Percentiles rank a stretch among this genome's conserved stretches.
Evolutionary conservation across 1,139 yeast genomes (phyloP).

Genomic region (Geotrichum phurueaensis): DNA sequence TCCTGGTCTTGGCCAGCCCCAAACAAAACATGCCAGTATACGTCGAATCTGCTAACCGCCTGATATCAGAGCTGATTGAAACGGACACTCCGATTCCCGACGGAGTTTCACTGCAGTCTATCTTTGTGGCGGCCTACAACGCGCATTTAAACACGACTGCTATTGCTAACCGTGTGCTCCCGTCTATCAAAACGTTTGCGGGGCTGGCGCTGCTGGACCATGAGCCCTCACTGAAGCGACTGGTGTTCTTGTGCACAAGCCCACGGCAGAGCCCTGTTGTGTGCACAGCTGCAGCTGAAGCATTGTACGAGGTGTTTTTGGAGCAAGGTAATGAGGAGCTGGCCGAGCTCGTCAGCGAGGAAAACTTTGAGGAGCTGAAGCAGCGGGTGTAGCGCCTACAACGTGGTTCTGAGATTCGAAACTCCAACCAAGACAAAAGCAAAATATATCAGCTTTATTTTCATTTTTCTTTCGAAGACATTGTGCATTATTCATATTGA

Average conservation of each 20-base stretch:
- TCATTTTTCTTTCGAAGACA: not conserved
- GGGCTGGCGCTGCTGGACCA: constrained; percentile 23
- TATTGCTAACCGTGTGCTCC: constrained; percentile 16
- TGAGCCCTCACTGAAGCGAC: constrained; percentile 18
- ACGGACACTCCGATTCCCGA: constrained; percentile 19
- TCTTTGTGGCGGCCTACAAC: constrained; percentile 24
- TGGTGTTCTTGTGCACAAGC: constrained; percentile 21
- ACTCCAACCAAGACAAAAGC: not conserved
- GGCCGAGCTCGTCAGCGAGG: constrained; percentile 1
- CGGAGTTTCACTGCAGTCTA: constrained; percentile 6
- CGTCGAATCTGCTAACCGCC: constrained; percentile 19
- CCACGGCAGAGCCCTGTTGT: not conserved
- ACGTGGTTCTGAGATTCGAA: not conserved
- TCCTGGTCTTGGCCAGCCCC: constrained; percentile 19
- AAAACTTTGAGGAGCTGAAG: not conserved
- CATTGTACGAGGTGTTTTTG: constrained; percentile 2
- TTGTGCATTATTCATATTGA: too few relatives aligned
- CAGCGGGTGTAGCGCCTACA: not conserved
- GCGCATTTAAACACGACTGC: constrained; percentile 23
- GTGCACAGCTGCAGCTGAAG: not conserved
- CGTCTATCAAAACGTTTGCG: constrained; percentile 21
- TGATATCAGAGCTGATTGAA: constrained; percentile 19
- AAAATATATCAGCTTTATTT: too few relatives aligned
- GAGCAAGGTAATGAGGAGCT: constrained; percentile 3
- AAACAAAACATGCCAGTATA: constrained; percentile 15